Conservation (phyloP, 768 basidiomycete species). For the Boletus eberwhitei region DNA sequence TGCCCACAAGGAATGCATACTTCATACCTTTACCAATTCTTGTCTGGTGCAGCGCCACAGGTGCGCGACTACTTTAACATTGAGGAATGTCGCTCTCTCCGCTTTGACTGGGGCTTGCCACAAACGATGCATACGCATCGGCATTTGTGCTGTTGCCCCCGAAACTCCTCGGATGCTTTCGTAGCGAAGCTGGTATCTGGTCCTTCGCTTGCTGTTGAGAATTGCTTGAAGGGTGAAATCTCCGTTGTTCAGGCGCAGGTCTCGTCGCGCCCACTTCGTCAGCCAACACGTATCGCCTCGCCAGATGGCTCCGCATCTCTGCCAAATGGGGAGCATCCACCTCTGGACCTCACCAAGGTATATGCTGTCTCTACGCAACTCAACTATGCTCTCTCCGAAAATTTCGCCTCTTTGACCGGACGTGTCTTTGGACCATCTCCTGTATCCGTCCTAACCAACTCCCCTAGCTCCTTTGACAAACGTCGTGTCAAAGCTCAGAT, state of each 20-base stretch:
- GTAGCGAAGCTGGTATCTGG: conserved; percentile 81
- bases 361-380: conserved; percentile 79
- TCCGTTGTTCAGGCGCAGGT: conserved; percentile 88
- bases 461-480: conserved; percentile 88
- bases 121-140: too few relatives aligned
- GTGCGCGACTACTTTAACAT: conserved; percentile 76
- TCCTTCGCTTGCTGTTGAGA: conserved; percentile 78
- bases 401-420: conserved; percentile 61
- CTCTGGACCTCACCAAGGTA: conserved; percentile 69
- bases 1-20: conserved; percentile 85
- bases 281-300: conserved; percentile 52
- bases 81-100: conserved; percentile 81
- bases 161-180: conserved; percentile 68
- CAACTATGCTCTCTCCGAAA: conserved; percentile 70
- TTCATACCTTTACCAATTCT: conserved; percentile 88
- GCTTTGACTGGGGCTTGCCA: too few relatives aligned
- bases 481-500: conserved; percentile 82
- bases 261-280: conserved; percentile 73
- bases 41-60: conserved; percentile 76
- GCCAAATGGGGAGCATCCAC: conserved; percentile 48
- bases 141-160: too few relatives aligned
- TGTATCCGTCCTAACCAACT: conserved; percentile 86
- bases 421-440: conserved; percentile 68
- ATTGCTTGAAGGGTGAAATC: conserved; percentile 69
- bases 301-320: conserved; percentile 29